Evolutionary conservation across 768 basidiomycete species (phyloP).

Genomic region (Trametes villosa): DNA sequence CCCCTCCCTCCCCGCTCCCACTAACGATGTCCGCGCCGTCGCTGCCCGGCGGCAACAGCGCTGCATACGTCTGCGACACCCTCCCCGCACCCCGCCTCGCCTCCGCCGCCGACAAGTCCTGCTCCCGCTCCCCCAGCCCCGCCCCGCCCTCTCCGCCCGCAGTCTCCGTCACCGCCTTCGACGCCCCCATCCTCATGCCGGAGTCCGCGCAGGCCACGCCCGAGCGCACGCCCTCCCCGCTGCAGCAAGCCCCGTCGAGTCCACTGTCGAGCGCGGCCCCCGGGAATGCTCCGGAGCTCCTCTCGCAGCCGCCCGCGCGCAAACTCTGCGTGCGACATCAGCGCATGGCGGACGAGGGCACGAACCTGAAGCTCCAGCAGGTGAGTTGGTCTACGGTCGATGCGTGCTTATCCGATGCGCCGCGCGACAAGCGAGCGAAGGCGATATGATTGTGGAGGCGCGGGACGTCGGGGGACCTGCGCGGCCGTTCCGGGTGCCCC

Average conservation of each 20-base stretch:
- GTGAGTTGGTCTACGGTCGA: constrained; percentile 46
- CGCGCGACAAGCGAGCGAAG: not conserved
- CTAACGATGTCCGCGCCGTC: constrained; percentile 29
- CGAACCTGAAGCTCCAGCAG: constrained; percentile 88
- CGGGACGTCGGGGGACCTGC: not conserved
- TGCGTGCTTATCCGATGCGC: not conserved
- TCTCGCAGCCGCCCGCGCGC: constrained; percentile 48
- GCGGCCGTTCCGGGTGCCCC: constrained; percentile 4
- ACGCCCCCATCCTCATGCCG: constrained; percentile 27
- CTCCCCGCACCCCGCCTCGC: constrained; percentile 66
- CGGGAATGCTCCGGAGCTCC: constrained; percentile 4
- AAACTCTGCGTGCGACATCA: constrained; percentile 94
- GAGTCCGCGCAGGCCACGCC: not conserved
- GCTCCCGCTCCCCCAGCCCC: constrained; percentile 29
- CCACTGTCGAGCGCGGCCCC: not conserved
- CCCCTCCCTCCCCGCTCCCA: not conserved
- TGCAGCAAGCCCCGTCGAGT: not conserved
- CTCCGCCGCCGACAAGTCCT: constrained; percentile 19
- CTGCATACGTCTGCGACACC: constrained; percentile 69
- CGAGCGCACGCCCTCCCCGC: not conserved
- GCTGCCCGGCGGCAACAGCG: constrained; percentile 11
- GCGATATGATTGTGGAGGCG: constrained; percentile 5
- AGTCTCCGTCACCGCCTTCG: constrained; percentile 30
- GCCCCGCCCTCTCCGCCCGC: constrained; percentile 24
- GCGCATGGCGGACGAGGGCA: constrained; percentile 95